A percentile compares a stretch with the other conserved stretches of the same genome.
Evolutionary conservation across 2,329 filamentous ascomycete genomes (phyloP).

Genomic region (Xylariaceae sp.): DNA sequence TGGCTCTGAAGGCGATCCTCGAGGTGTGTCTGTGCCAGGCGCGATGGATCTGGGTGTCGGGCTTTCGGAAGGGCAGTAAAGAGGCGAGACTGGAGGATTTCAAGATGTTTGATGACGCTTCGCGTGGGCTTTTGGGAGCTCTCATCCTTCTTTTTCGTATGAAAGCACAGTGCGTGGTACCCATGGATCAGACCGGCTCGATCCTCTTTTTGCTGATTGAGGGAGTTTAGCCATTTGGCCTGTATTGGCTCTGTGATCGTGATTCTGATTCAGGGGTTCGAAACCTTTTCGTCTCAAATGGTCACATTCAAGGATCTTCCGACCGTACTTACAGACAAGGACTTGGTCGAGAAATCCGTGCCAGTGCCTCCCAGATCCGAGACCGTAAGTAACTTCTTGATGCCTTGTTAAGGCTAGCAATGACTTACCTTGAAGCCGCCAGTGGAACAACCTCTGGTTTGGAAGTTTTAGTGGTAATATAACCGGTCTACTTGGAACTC

Average conservation of each 20-base stretch:
- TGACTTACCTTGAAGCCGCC: background rate
- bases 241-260: slow-evolving; percentile 37
- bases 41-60: slow-evolving; percentile 39
- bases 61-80: slow-evolving; percentile 30
- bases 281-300: slow-evolving; percentile 38
- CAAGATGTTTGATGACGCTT: slow-evolving; percentile 37
- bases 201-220: slow-evolving; percentile 2
- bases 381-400: slow-evolving; percentile 14
- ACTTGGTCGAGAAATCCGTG: slow-evolving; percentile 19
- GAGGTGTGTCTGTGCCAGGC: slow-evolving; percentile 36
- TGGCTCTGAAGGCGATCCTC: slow-evolving; percentile 34
- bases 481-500: background rate
- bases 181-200: no score
- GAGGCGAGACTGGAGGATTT: slow-evolving; percentile 36
- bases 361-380: slow-evolving; percentile 33
- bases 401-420: background rate
- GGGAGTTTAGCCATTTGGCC: slow-evolving; percentile 31
- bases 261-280: slow-evolving; percentile 35
- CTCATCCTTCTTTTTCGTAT: slow-evolving; percentile 34
- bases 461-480: slow-evolving; percentile 20
- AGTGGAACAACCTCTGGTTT: no score
- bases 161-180: slow-evolving; percentile 30
- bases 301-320: slow-evolving; percentile 32
- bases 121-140: slow-evolving; percentile 34
- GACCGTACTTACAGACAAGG: slow-evolving; percentile 18